Base-by-base conservation (phyloP, 257 asterid species). In the Solanum tarapatanum region DNA sequence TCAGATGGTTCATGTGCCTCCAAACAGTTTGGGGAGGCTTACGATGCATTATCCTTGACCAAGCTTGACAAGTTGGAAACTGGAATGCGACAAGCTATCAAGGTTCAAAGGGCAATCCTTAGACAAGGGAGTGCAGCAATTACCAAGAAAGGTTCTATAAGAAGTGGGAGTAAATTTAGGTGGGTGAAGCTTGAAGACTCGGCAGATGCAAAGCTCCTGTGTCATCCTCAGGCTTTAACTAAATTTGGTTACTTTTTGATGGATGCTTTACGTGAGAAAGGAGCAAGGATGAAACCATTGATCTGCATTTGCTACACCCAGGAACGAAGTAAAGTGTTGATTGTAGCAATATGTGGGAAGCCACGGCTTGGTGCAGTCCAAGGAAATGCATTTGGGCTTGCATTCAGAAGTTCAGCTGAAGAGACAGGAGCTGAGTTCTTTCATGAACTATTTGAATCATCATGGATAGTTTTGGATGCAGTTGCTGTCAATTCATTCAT, bases 231-330 rank as follows among this genome's bases (percentile, higher is more conserved):
- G 90, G 98, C 99, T 76, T 91, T 97, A 88, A 97, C 99, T 14
- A 97, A 96, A 91, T 94, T 96, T 9, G 98, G 99, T 28, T 95
- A 90, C 37, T 97, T 97, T 88, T 88, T 97, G 79, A 93, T 95
- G 99, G 99, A 97, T 28, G 99, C 99, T 87, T 86, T 97, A 51
- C 94, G 98, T 1, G 99, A 97, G 89, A 97, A 96, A 92, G 99
- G 99, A 19, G 99, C 99, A 72, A 94, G 98, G 85, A 95, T 96
- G 99, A 97, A 97, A 86, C 99, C 99, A 51, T 76, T 97, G 91
- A 86, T 97, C 45, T 97, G 99, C n/a, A 94, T 94, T 82, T 97
- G 99, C 91, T 96, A 93, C 85, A 92, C 95, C 11, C 88, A 91
- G 87, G 99, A 92, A 51, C 91, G 91, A 37, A 87, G 87, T 86